A percentile compares a stretch with the other conserved stretches of the same genome.
phyloP scores from a whole-genome alignment of 129 eudicot species.

The Saposhnikovia divaricata region DNA sequence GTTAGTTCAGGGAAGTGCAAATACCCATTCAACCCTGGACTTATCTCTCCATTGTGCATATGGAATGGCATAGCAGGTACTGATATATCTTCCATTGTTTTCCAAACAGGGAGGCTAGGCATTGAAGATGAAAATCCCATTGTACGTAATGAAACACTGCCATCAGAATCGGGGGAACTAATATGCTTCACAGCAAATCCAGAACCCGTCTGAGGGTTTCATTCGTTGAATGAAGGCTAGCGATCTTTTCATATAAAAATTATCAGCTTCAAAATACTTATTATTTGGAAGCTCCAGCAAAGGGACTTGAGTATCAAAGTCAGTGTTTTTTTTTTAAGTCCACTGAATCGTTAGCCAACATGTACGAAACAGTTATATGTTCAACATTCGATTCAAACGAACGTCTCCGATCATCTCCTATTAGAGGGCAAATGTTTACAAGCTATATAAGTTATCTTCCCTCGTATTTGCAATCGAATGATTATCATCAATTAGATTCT shows the following conservation, averaged over 20 bases:
- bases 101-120: slow-evolving; percentile 54
- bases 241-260: slow-evolving; percentile 17
- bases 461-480: slow-evolving; percentile 24
- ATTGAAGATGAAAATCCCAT: slow-evolving; percentile 54
- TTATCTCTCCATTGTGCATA: slow-evolving; percentile 25
- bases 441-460: slow-evolving; percentile 30
- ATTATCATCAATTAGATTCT: slow-evolving; percentile 34
- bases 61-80: slow-evolving; percentile 48
- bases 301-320: slow-evolving; percentile 11
- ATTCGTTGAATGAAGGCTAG: slow-evolving; percentile 14
- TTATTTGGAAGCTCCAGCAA: slow-evolving; percentile 25
- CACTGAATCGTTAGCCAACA: slow-evolving; percentile 9
- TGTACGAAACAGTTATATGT: slow-evolving; percentile 19
- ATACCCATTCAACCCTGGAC: slow-evolving; percentile 30
- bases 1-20: slow-evolving; percentile 27
- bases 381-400: slow-evolving; percentile 24
- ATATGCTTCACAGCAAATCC: slow-evolving; percentile 21
- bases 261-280: slow-evolving; percentile 23
- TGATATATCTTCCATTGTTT: slow-evolving; percentile 48
- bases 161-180: slow-evolving; percentile 50
- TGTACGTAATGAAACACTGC: slow-evolving; percentile 45
- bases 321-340: slow-evolving; percentile 12
- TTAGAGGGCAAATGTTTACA: slow-evolving; percentile 28
- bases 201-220: slow-evolving; percentile 18
- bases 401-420: slow-evolving; percentile 26